Evolutionary conservation across 2,329 filamentous ascomycete genomes (phyloP), one percentile per base, ranked within the genome.

Genomic region (Pestalotiopsis sp.): DNA sequence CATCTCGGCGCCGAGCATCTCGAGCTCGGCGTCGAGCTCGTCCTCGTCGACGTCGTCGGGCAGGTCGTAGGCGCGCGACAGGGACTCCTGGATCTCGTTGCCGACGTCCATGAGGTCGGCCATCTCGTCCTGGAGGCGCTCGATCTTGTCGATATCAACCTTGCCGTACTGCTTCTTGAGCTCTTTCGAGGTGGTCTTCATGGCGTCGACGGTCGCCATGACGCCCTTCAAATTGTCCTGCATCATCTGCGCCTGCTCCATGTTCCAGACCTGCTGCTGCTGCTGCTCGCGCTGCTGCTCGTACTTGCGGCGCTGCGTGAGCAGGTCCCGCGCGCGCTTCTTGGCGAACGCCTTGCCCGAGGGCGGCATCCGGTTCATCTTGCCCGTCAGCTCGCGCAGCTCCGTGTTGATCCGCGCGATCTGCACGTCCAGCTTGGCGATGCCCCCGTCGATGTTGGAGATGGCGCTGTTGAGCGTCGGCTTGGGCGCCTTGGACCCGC

Each of bases 191-290:
- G 95, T 98, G 1, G 92, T 94, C 88, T 98, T 97, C 89, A 99
- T 95, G 12, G 95, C 95, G 80, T 98, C 95, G 59, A 98, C 95
- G 36, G 96, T 98, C 20, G 94, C 97, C 95, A 98, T 98, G 71
- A 96, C 95, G 81, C 98, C 98, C 81, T 97, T 96, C 66, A 99
- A 88, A 78, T 98, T 98, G 83, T 98, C 95, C 84, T 97, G 94
- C 95, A 98, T 98, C 88, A 95, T 97, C 79, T 93, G 92, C 3
- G 95, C 95, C 82, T 98, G 95, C 83, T 98, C 95, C 95, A 99
- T 98, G 83, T 98, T 98, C 95, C 95, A 98, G 25, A 93, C 93
- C 83, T 99, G 96, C 73, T 92, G 88, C 82, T 97, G 93, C 66
- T 98, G 90, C 82, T 98, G 95, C 77, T 98, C 94, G 73, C 95